These are phyloP conservation scores for Torulaspora maleeae DNA, from an alignment of 805 yeast species.

Conservation along the genomic window DNA sequence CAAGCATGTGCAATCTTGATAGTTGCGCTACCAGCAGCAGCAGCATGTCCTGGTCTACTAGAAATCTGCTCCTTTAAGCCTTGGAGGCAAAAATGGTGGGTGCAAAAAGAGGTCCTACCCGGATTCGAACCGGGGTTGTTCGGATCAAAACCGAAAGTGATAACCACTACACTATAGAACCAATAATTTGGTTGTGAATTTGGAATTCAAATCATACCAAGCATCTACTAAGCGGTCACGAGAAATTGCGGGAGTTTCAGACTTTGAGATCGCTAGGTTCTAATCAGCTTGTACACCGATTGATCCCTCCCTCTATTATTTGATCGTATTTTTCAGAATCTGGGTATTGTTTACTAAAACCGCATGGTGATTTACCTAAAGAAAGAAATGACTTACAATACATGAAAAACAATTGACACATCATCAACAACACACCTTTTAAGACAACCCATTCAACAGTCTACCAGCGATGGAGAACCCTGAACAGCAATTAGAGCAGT, in stretches of 20 bases:
- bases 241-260: no score
- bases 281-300: no score
- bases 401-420: constrained; percentile 1
- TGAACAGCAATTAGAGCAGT: constrained; percentile 12
- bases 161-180: constrained; percentile 75
- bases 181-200: constrained; percentile 15
- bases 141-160: constrained; percentile 80
- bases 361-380: no score
- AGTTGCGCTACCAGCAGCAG: no score
- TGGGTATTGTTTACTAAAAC: neutral
- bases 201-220: neutral
- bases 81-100: neutral
- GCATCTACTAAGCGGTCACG: no score
- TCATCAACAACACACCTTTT: neutral
- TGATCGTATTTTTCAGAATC: no score
- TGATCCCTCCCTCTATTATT: no score
- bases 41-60: no score
- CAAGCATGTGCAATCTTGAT: no score
- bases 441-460: neutral
- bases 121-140: constrained; percentile 82
- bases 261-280: no score
- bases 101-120: constrained; percentile 59
- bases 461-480: constrained; percentile 8
- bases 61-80: no score
- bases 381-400: neutral